Evolutionary conservation across 75 land plant genomes (phyloP), one percentile per base, ranked within the genome.

Genomic region (Pinus tabuliformis): DNA sequence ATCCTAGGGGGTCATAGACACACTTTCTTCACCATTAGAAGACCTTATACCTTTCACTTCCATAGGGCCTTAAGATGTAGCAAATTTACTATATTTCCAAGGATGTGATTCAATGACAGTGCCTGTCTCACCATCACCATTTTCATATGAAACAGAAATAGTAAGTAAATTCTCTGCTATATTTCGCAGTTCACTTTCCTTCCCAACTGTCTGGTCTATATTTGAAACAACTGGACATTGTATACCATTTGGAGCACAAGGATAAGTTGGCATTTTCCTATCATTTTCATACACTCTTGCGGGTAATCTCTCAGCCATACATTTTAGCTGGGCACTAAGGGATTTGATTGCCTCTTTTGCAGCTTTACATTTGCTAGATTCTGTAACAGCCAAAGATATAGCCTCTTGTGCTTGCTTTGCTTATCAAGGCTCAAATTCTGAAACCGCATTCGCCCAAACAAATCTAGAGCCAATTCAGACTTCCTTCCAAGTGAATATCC

Each of bases 331-430:
- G 18, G 83, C 79, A 58, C 89, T 91, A 33, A 93, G 84, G 30
- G 95, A 90, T 75, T 89, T 93, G 20, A 93, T 93, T 57, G 86
- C 95, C 81, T 89, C 95, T 80, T 93, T 93, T 30, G 95, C 95
- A 60, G 93, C 89, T 77, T 85, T 87, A 33, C 86, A 81, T 79
- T 87, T 93, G 57, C 87, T 80, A 76, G 93, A 85, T 78, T 93
- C 93, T 77, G 85, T 91, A 18, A 85, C 80, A 78, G 93, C 93
- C 22, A 85, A 17, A 62, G 82, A 75, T 70, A 81, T 75, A 39
- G 95, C 93, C 66, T 93, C 89, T 70, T 90, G 83, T 56, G 78
- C 64, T 72, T 89, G 84, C 75, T 84, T 87, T 70, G 64, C 63
- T 37, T 26, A 26, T 26, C 26, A 0, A 26, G 0, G 26, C 26